These are phyloP conservation scores for Verbascum thapsus DNA, from an alignment of 257 asterid genomes.

Conservation along the genomic window DNA sequence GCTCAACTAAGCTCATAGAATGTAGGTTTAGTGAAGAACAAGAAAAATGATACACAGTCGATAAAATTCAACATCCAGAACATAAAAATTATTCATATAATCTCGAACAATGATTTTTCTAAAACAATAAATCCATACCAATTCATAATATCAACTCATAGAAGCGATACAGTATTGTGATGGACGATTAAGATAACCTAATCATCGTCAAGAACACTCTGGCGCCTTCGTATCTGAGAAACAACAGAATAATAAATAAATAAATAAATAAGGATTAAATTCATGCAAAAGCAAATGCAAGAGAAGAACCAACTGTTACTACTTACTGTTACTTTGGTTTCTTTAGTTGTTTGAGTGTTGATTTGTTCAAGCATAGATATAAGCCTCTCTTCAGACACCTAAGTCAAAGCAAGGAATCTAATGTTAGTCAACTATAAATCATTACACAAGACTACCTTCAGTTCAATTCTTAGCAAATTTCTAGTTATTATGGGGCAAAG, in stretches of 20 bases:
- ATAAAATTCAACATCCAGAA: too few relatives aligned
- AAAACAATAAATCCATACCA: constrained; percentile 7
- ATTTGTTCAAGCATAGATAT: constrained; percentile 92
- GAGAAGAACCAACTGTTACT: neutral
- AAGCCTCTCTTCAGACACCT: constrained; percentile 94
- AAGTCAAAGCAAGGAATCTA: constrained; percentile 15
- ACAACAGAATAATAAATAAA: neutral
- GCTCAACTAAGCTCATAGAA: too few relatives aligned
- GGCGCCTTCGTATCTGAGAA: constrained; percentile 82
- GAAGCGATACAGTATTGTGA: constrained; percentile 7
- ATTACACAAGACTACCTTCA: too few relatives aligned
- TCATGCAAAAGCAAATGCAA: neutral
- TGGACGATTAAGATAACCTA: constrained; percentile 36
- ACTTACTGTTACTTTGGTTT: constrained; percentile 97
- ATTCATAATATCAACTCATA: constrained; percentile 14
- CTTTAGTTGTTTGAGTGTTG: constrained; percentile 87
- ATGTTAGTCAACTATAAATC: neutral
- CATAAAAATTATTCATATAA: neutral
- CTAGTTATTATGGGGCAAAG: too few relatives aligned
- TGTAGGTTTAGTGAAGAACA: too few relatives aligned
- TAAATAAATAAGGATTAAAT: neutral
- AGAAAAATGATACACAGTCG: too few relatives aligned
- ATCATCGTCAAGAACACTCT: constrained; percentile 84
- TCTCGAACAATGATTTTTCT: neutral
- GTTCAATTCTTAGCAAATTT: too few relatives aligned